These are phyloP conservation scores for Wickerhamiella azyma DNA, from an alignment of 805 yeast species.

Conservation along the genomic window DNA sequence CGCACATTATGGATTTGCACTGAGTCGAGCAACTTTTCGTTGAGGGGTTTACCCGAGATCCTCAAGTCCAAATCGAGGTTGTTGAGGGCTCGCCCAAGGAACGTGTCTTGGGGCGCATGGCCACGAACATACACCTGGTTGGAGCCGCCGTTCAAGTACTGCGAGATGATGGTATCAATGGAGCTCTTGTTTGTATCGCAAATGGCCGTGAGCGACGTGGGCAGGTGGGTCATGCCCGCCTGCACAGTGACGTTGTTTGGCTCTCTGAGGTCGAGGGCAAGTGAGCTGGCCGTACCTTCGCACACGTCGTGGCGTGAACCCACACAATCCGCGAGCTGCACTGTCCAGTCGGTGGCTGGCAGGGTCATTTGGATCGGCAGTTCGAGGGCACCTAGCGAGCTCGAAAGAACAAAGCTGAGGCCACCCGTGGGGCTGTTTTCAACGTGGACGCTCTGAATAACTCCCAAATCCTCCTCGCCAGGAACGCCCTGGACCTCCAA, in stretches of 20 bases:
- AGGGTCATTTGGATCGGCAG: slow-evolving; percentile 5
- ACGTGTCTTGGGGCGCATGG: slow-evolving; percentile 7
- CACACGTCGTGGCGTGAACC: slow-evolving; percentile 10
- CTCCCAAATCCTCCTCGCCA: background rate
- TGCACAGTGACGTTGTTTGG: slow-evolving; percentile 12
- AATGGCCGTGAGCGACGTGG: slow-evolving; percentile 15
- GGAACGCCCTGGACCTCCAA: background rate
- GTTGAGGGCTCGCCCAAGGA: slow-evolving; percentile 14
- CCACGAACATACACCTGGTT: slow-evolving; percentile 18
- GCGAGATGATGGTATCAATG: slow-evolving; percentile 20
- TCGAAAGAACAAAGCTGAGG: background rate
- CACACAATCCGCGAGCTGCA: slow-evolving; percentile 22
- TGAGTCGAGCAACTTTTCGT: slow-evolving; percentile 21
- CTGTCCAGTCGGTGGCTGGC: slow-evolving; percentile 22
- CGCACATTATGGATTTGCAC: slow-evolving; percentile 19
- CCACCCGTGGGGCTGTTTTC: background rate
- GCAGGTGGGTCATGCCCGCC: slow-evolving; percentile 14
- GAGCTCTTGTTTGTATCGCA: slow-evolving; percentile 19
- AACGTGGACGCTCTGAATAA: background rate
- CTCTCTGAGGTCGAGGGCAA: slow-evolving; percentile 4
- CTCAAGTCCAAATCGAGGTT: slow-evolving; percentile 10
- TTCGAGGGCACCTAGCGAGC: background rate
- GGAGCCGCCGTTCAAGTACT: slow-evolving; percentile 19
- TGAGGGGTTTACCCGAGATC: slow-evolving; percentile 17
- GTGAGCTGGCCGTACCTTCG: slow-evolving; percentile 11